Percentiles rank a stretch among this genome's conserved stretches.
phyloP scores from a whole-genome alignment of 306 rosid genomes.

The Rosa chinensis region DNA sequence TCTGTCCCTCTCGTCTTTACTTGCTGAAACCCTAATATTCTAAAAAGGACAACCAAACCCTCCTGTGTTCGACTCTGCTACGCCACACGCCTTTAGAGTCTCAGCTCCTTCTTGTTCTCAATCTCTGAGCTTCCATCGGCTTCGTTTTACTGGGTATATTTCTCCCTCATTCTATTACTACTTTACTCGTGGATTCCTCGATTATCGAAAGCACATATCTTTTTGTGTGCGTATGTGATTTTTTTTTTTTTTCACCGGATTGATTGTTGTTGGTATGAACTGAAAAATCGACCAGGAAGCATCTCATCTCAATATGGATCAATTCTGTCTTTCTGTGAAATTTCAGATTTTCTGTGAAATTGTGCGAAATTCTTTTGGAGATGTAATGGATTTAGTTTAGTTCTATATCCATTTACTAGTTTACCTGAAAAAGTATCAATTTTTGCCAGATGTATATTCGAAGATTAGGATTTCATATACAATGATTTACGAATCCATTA shows the following conservation, averaged over 20 bases:
- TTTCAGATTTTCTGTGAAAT: too few relatives aligned
- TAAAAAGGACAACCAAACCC: neutral
- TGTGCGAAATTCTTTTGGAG: neutral
- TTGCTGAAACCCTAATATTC: neutral
- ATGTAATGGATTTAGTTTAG: neutral
- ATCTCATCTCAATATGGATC: neutral
- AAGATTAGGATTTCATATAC: neutral
- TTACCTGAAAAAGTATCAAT: neutral
- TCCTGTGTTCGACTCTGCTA: neutral
- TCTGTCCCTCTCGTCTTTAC: neutral
- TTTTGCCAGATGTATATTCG: neutral
- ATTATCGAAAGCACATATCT: neutral
- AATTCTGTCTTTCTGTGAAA: neutral
- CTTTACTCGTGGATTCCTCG: neutral
- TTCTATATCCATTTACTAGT: neutral
- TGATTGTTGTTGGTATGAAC: neutral
- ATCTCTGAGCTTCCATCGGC: slow-evolving; percentile 5
- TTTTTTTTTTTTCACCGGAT: neutral
- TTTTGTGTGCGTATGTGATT: neutral
- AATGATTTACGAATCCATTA: neutral
- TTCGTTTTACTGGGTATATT: neutral
- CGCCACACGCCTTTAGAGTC: slow-evolving; percentile 1
- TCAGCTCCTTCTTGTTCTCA: neutral
- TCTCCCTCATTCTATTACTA: neutral
- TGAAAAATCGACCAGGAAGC: neutral